phyloP scores from a whole-genome alignment of 176 grass and related monocot genomes.

The Carex littledalei region DNA sequence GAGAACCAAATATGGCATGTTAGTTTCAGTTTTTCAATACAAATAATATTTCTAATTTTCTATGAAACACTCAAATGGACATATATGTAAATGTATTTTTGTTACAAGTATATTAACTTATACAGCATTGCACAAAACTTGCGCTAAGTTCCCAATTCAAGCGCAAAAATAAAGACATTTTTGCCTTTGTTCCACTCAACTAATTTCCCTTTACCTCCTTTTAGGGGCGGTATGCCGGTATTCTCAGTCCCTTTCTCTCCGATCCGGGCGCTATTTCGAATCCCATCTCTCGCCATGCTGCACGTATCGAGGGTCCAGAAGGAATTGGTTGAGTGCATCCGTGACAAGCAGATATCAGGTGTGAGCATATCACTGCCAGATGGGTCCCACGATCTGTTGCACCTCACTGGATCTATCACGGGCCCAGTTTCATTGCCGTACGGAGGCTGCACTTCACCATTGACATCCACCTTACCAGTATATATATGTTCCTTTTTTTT shows the following conservation, averaged over 20 bases:
- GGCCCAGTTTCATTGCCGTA: conserved; percentile 62
- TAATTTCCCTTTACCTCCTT: not conserved
- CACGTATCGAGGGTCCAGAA: conserved; percentile 87
- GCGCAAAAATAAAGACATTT: not conserved
- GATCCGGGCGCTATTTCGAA: not conserved
- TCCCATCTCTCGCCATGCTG: conserved; percentile 33
- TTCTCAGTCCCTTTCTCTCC: not conserved
- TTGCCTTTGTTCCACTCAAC: not conserved
- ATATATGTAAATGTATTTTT: no score
- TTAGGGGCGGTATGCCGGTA: not conserved
- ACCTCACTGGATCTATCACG: conserved; percentile 74
- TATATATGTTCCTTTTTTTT: not conserved
- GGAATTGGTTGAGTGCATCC: conserved; percentile 82
- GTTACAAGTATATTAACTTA: no score
- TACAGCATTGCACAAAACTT: no score
- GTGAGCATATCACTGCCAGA: conserved; percentile 73
- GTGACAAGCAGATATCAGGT: conserved; percentile 58
- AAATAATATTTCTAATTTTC: no score
- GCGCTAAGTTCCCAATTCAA: not conserved
- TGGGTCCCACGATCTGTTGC: conserved; percentile 51
- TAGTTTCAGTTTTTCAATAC: not conserved
- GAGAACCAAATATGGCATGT: not conserved
- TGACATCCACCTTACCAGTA: conserved; percentile 77
- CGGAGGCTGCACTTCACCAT: conserved; percentile 77
- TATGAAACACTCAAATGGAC: no score